Evolutionary conservation across 257 asterid species (phyloP).

Genomic region (Buddleja alternifolia): DNA sequence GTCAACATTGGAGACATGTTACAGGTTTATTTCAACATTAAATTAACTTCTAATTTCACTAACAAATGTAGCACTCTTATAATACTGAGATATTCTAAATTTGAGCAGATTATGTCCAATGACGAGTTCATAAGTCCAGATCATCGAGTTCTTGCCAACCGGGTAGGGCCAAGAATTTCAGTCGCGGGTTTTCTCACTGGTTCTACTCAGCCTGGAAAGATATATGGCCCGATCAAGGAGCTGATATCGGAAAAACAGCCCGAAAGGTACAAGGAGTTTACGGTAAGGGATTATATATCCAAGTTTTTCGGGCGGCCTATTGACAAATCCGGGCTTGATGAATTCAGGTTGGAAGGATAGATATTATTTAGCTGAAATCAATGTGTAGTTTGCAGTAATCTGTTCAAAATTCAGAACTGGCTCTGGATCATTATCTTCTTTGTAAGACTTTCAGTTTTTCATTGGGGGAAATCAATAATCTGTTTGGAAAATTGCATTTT

Average conservation of each 20-base stretch:
- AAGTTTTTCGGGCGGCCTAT: slow-evolving; percentile 45
- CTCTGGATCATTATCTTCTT: background rate
- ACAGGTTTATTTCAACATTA: slow-evolving; percentile 49
- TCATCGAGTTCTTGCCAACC: slow-evolving; percentile 68
- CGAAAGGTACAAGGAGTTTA: slow-evolving; percentile 48
- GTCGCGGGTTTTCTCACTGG: slow-evolving; percentile 66
- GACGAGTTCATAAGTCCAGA: slow-evolving; percentile 62
- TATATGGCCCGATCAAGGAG: slow-evolving; percentile 60
- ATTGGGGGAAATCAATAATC: background rate
- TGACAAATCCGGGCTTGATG: slow-evolving; percentile 56
- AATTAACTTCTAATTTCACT: background rate
- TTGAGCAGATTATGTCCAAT: slow-evolving; percentile 54
- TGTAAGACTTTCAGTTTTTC: background rate
- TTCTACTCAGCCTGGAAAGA: slow-evolving; percentile 23
- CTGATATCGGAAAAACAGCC: slow-evolving; percentile 46
- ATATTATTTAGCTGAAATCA: background rate
- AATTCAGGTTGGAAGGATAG: slow-evolving; percentile 39
- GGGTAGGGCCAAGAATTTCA: slow-evolving; percentile 67
- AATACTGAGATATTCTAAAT: too few relatives aligned
- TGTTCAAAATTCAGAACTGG: slow-evolving; percentile 1
- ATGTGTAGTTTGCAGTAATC: slow-evolving; percentile 7
- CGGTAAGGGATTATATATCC: slow-evolving; percentile 39
- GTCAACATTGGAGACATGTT: slow-evolving; percentile 76
- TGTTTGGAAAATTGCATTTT: background rate
- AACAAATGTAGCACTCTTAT: background rate